Evolutionary conservation across 257 asterid species (phyloP).

Genomic region (Striga asiatica): DNA sequence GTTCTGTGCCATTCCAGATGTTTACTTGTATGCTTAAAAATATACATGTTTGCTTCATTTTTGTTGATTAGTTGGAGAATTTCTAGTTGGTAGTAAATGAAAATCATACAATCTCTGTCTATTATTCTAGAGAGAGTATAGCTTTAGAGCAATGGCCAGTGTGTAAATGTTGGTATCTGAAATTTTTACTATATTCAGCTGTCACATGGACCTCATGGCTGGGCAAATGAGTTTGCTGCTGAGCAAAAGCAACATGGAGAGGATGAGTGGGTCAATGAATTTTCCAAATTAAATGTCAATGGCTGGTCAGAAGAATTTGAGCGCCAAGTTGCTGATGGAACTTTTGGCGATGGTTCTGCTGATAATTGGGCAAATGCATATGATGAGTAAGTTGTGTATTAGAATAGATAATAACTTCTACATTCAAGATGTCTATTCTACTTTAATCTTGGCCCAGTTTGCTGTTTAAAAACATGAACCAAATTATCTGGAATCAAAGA

Average conservation of each 20-base stretch:
- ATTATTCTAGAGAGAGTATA: too few relatives aligned
- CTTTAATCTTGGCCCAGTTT: neutral
- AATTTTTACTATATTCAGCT: conserved; percentile 40
- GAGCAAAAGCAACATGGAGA: conserved; percentile 52
- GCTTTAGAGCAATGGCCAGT: neutral
- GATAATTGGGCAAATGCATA: conserved; percentile 90
- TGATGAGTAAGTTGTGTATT: conserved; percentile 66
- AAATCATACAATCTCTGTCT: neutral
- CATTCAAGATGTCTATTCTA: neutral
- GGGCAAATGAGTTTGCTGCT: conserved; percentile 83
- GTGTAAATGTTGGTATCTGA: conserved; percentile 2
- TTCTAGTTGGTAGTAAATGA: neutral
- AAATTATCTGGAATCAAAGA: neutral
- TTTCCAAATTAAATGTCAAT: conserved; percentile 79
- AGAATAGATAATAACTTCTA: neutral
- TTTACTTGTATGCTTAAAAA: conserved; percentile 2
- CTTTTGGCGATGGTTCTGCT: conserved; percentile 59
- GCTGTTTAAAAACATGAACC: neutral
- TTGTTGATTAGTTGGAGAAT: neutral
- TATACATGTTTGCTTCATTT: conserved; percentile 1
- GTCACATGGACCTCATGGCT: conserved; percentile 66
- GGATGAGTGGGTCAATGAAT: conserved; percentile 86
- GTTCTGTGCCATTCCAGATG: neutral
- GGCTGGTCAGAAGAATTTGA: conserved; percentile 96
- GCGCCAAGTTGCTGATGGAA: conserved; percentile 83